These are phyloP conservation scores for Parasarocladium wereldwijsianum DNA, from an alignment of 2,329 filamentous ascomycete species.

Conservation along the genomic window DNA sequence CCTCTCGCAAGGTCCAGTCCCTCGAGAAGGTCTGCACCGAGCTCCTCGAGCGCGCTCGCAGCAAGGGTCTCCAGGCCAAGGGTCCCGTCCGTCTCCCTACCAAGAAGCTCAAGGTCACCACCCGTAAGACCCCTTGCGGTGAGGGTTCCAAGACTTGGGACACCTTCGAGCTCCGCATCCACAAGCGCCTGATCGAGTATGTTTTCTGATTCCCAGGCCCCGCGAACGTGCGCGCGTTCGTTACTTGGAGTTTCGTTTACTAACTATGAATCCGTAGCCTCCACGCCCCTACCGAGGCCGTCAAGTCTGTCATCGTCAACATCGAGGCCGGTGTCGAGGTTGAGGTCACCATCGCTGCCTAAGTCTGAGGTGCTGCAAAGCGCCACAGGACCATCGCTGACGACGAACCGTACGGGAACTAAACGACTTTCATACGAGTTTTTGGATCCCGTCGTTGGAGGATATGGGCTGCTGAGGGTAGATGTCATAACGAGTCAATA, in stretches of 20 bases:
- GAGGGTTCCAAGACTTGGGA: constrained; percentile 99
- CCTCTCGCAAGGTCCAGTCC: constrained; percentile 82
- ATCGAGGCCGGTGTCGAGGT: constrained; percentile 90
- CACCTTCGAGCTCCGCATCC: constrained; percentile 96
- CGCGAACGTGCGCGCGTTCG: not conserved
- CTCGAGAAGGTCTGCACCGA: constrained; percentile 98
- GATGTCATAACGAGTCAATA: constrained; percentile 1
- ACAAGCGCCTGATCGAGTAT: constrained; percentile 94
- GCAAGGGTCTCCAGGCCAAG: constrained; percentile 97
- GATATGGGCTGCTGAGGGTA: too few relatives aligned
- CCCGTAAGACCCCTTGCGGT: constrained; percentile 98
- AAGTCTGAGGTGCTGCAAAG: constrained; percentile 25
- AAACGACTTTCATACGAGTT: too few relatives aligned
- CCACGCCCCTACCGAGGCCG: constrained; percentile 92
- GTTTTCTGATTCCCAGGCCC: constrained; percentile 17
- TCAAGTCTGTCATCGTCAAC: constrained; percentile 95
- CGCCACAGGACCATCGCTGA: too few relatives aligned
- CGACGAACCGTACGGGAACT: too few relatives aligned
- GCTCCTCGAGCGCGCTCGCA: constrained; percentile 96
- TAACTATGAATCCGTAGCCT: constrained; percentile 36
- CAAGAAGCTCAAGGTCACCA: constrained; percentile 93
- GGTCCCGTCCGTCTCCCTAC: constrained; percentile 94
- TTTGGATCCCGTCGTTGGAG: too few relatives aligned
- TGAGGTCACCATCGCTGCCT: constrained; percentile 83
- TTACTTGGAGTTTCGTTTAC: not conserved